Base-by-base conservation (phyloP, 306 rosid genomes). In the Fagus sylvatica region DNA sequence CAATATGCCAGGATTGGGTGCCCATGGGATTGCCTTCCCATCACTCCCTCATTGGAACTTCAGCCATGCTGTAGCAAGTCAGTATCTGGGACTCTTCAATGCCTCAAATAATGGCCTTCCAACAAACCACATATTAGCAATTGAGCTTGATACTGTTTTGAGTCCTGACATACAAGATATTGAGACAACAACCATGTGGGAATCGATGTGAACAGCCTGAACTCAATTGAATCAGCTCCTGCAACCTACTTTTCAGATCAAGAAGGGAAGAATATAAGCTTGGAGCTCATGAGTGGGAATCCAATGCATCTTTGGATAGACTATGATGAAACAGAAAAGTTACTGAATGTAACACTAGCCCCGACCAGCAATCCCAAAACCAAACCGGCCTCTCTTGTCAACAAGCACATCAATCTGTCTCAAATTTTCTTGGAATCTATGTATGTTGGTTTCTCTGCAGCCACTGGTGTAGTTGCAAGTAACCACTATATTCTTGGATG, bases 381-480 rank as follows among this genome's bases (percentile, higher is more conserved):
- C 88, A 8, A 40, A 16, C 22, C 7, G 1, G 40, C 76, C 88
- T 22, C 74, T 81, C 1, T 42, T 85, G 48, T 81, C 81, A 30
- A 70, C n/a, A 33, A 34, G 7, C 28, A n/a, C 17, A 5, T 17
- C 11, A 2, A 65, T 12, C 46, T 65, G 48, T 65, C 70, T 37
- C 48, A 37, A 17, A 36, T 36, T 65, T 0, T 48, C 89, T 79
- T 73, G 39, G 42, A 79, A 15, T 60, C 16, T 43, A 82, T 82
- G 86, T 76, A 74, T 51, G 80, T 82, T 22, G 89, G 89, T 16
- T 82, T 82, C 64, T 82, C 86, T 8, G 46, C 86, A 3, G 46
- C 82, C 42, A 69, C 80, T 2, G 89, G 84, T n/a, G 3, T 62
- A 5, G 0, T 75, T 7, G 16, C 53, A 1, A 39, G 84, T 33